Base-by-base conservation (phyloP, 768 basidiomycete species). In the Lactarius psammicola region DNA sequence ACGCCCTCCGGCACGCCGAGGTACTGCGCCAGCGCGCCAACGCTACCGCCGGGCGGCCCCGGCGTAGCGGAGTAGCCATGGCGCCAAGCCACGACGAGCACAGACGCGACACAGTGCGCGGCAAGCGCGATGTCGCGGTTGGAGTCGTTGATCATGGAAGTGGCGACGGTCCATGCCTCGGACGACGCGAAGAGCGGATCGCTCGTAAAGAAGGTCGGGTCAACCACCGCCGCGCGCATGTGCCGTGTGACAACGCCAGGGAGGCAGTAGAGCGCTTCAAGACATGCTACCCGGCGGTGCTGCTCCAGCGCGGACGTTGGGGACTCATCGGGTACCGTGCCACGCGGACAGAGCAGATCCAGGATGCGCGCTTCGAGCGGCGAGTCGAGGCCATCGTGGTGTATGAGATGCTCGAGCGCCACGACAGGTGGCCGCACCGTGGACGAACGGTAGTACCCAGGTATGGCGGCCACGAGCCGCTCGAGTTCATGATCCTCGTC, bases 401-500 rank as follows among this genome's bases (percentile, higher is more conserved):
- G 56, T 1, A 8, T 63, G 20, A 66, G 55, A 36, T 66, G 51
- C 11, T 42, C 2, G 30, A 62, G 61, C 13, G 56, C 65, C 23
- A 11, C 38, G 1, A 6, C n/a, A 7, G 65, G 60, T 7, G 65
- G 33, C 4, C 9, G 56, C 2, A 62, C 65, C 4, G 56, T 57
- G 30, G 60, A 28, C 28, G 65, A 66, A 13, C 60, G 57, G 38
- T 64, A 64, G n/a, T 66, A 66, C 15, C 63, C 66, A 2, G 66
- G 63, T 54, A 67, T 65, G 18, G 66, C 62, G 7, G 51, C 49
- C 4, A 67, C 40, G 28, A 67, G 26, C 42, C 54, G 34, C 53
- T 67, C 66, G 13, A 67, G 38, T 11, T 67, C 66, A 13, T 65
- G 63, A 28, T 67, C 66, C 28, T 67, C 66, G 38, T 67, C 66